Evolutionary conservation across 805 yeast genomes (phyloP).

Genomic region (Yamadazyma kitorensis): DNA sequence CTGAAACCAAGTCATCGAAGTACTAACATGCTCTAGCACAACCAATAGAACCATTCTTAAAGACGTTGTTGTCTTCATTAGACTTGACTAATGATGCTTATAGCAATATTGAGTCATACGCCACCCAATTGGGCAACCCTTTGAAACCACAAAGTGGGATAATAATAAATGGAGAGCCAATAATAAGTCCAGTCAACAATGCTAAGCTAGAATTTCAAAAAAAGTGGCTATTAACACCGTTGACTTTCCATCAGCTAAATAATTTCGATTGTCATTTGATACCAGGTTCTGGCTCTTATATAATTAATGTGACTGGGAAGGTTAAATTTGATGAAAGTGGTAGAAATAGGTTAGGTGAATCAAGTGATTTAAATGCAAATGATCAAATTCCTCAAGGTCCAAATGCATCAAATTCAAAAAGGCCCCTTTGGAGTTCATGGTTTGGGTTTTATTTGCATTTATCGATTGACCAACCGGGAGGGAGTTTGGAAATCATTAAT

Average conservation of each 20-base stretch:
- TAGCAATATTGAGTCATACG: slow-evolving; percentile 36
- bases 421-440: slow-evolving; percentile 67
- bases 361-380: slow-evolving; percentile 45
- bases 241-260: slow-evolving; percentile 60
- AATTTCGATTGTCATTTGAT: slow-evolving; percentile 65
- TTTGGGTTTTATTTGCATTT: slow-evolving; percentile 62
- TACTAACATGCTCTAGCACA: too few relatives aligned
- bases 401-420: too few relatives aligned
- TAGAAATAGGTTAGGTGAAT: slow-evolving; percentile 59
- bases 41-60: slow-evolving; percentile 40
- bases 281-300: slow-evolving; percentile 57
- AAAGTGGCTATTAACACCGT: slow-evolving; percentile 55
- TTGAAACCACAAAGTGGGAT: slow-evolving; percentile 51
- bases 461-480: slow-evolving; percentile 44
- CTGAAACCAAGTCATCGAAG: too few relatives aligned
- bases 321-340: slow-evolving; percentile 79
- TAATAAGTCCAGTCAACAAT: slow-evolving; percentile 22
- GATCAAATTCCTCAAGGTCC: slow-evolving; percentile 9
- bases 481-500: slow-evolving; percentile 46
- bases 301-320: slow-evolving; percentile 54
- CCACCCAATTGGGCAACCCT: slow-evolving; percentile 48
- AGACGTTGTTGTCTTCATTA: slow-evolving; percentile 30
- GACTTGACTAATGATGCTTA: slow-evolving; percentile 32
- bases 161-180: slow-evolving; percentile 58
- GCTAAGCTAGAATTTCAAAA: slow-evolving; percentile 51